Conservation (phyloP, 768 basidiomycete species). For the Myochromella boudieri region DNA sequence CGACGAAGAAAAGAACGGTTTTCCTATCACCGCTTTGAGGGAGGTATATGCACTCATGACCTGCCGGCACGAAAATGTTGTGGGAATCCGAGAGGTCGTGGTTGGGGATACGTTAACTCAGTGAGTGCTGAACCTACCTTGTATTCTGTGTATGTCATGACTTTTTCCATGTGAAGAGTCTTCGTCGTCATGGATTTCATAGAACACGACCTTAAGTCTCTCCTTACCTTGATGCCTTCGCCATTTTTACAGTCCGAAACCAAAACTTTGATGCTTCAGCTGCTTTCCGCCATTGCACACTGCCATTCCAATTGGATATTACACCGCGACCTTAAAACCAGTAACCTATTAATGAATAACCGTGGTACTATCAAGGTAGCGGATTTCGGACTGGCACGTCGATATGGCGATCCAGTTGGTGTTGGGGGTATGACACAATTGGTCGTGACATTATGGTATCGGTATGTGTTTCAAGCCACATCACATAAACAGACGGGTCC, state of each 20-base stretch:
- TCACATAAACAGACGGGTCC: constrained; percentile 6
- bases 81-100: constrained; percentile 94
- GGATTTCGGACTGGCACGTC: constrained; percentile 94
- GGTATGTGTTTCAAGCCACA: constrained; percentile 48
- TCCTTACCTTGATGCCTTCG: constrained; percentile 91
- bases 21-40: constrained; percentile 94
- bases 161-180: constrained; percentile 59
- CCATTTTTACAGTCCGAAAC: constrained; percentile 98
- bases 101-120: constrained; percentile 98
- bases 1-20: constrained; percentile 98
- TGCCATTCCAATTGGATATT: constrained; percentile 98
- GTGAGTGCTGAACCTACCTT: constrained; percentile 57
- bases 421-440: constrained; percentile 97
- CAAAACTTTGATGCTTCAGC: constrained; percentile 93
- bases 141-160: constrained; percentile 21
- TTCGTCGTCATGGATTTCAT: constrained; percentile 99
- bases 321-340: constrained; percentile 96
- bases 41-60: constrained; percentile 97
- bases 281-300: constrained; percentile 89
- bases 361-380: constrained; percentile 98
- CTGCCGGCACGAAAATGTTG: constrained; percentile 94
- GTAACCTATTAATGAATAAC: constrained; percentile 98
- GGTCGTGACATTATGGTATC: constrained; percentile 98
- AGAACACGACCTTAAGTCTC: constrained; percentile 97
- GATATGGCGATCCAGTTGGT: constrained; percentile 95